These are phyloP conservation scores for Eugenia klotzschiana DNA, from an alignment of 441 rosid species.

Conservation along the genomic window DNA sequence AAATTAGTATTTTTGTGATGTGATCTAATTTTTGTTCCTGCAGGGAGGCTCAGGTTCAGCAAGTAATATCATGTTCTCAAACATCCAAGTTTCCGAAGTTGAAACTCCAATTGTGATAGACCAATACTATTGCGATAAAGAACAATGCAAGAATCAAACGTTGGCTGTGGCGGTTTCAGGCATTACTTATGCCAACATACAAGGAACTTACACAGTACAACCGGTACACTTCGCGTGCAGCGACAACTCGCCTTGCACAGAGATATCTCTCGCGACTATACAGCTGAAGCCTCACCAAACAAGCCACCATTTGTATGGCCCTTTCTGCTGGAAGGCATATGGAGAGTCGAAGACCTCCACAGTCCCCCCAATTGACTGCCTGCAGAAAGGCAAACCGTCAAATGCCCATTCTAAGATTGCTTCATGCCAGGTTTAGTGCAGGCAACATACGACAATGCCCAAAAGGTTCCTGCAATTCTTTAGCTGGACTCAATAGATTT, in stretches of 20 bases:
- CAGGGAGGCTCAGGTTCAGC: slow-evolving; percentile 95
- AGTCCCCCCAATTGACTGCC: neutral
- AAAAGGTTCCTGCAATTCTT: neutral
- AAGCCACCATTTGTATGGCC: slow-evolving; percentile 39
- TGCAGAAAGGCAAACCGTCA: neutral
- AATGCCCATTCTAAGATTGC: neutral
- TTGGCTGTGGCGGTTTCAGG: slow-evolving; percentile 83
- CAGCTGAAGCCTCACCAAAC: slow-evolving; percentile 57
- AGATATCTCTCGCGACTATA: slow-evolving; percentile 46
- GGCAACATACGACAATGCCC: neutral
- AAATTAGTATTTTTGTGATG: neutral
- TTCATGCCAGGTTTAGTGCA: neutral
- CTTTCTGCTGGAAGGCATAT: slow-evolving; percentile 33
- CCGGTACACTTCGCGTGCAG: slow-evolving; percentile 90
- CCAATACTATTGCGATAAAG: slow-evolving; percentile 83
- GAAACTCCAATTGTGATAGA: slow-evolving; percentile 79
- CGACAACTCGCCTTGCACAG: slow-evolving; percentile 64
- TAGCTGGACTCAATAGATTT: neutral
- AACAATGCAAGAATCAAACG: slow-evolving; percentile 65
- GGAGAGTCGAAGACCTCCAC: neutral
- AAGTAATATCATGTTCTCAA: slow-evolving; percentile 68
- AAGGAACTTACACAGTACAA: slow-evolving; percentile 80
- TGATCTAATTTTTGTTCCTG: slow-evolving; percentile 12
- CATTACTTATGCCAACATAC: slow-evolving; percentile 58
- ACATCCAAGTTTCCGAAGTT: slow-evolving; percentile 85